These are phyloP conservation scores for Pontederia crassipes DNA, from an alignment of 176 grass and related monocot genomes.

Conservation along the genomic window DNA sequence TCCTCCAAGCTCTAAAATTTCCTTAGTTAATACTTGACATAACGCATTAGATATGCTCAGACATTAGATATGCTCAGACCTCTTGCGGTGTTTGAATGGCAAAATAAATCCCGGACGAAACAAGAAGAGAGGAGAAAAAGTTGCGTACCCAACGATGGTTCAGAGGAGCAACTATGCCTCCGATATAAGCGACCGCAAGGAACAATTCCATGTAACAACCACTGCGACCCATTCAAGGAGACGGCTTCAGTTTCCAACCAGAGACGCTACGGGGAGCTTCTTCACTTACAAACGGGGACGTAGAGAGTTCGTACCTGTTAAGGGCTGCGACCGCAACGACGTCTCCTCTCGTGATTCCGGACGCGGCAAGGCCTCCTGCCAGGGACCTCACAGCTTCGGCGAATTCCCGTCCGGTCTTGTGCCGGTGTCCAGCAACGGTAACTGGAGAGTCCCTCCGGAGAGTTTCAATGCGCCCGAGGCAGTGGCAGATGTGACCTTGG, in stretches of 20 bases:
- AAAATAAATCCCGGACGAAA: no score
- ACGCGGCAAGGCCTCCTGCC: conserved; percentile 30
- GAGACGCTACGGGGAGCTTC: background rate
- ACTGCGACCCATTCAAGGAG: conserved; percentile 21
- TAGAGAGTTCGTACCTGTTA: conserved; percentile 40
- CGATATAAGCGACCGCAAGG: conserved; percentile 52
- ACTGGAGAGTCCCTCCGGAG: conserved; percentile 5
- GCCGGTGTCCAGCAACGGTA: conserved; percentile 1
- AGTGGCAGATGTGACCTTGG: conserved; percentile 47
- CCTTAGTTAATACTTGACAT: background rate
- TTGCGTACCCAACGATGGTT: conserved; percentile 73
- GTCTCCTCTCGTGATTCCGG: conserved; percentile 30
- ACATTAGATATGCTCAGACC: no score
- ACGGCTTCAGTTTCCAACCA: background rate
- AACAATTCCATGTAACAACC: conserved; percentile 61
- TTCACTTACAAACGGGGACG: background rate
- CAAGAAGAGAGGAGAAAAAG: background rate
- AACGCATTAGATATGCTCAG: no score
- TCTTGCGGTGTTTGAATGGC: no score
- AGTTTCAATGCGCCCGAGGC: conserved; percentile 32
- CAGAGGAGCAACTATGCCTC: conserved; percentile 67
- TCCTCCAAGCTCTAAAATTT: conserved; percentile 62
- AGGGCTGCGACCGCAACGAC: conserved; percentile 55
- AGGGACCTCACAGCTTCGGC: conserved; percentile 34
- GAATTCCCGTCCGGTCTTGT: conserved; percentile 26